Percentiles rank a stretch among this genome's conserved stretches.
Conservation (phyloP, 768 basidiomycete genomes). For the Dacryopinax primogenitus region DNA sequence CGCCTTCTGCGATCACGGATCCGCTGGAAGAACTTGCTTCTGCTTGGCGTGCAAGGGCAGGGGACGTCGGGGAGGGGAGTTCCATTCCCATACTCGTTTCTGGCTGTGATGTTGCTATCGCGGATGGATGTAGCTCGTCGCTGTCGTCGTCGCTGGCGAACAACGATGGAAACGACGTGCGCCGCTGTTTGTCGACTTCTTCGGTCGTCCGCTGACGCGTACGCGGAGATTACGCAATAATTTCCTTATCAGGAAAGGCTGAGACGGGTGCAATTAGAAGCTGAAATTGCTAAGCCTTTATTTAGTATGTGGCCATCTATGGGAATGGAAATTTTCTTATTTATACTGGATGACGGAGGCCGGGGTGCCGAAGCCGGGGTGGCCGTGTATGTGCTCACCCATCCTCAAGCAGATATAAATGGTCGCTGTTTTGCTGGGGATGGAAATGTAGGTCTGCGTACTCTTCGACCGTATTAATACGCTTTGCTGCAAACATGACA, state of each 20-base stretch:
- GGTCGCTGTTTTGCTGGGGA: too few species aligned
- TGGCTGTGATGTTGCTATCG: not conserved
- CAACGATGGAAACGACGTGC: not conserved
- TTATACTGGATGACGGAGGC: too few species aligned
- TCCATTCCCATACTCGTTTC: conserved; percentile 5
- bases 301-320: too few species aligned
- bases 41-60: not conserved
- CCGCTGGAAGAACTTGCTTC: not conserved
- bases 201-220: not conserved
- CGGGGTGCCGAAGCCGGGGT: too few species aligned
- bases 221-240: not conserved
- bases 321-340: too few species aligned
- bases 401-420: too few species aligned
- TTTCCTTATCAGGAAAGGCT: not conserved
- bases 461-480: too few species aligned
- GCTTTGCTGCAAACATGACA: too few species aligned
- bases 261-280: too few species aligned
- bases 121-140: not conserved
- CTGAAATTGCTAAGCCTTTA: too few species aligned
- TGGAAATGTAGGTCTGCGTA: too few species aligned
- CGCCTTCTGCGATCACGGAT: not conserved
- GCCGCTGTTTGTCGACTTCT: not conserved
- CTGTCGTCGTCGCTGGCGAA: not conserved
- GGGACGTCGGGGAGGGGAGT: not conserved
- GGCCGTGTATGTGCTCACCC: too few species aligned